These are phyloP conservation scores for Flaveria trinervia DNA, from an alignment of 129 eudicot genomes.

Conservation along the genomic window DNA sequence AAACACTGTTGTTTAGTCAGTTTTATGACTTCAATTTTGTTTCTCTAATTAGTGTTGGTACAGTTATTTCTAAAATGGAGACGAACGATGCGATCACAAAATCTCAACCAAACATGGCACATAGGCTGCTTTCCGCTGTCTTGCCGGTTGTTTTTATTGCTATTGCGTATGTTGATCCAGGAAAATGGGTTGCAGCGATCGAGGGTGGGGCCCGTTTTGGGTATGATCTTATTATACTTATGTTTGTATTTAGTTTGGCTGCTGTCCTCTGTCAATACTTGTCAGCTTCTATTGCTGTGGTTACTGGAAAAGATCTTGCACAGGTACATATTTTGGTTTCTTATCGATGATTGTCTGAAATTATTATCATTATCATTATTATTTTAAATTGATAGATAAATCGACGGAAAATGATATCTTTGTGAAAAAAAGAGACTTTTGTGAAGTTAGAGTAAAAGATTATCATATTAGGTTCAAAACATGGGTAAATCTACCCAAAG, in stretches of 20 bases:
- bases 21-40: slow-evolving; percentile 26
- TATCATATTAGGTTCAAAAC: neutral
- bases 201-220: slow-evolving; percentile 92
- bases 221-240: slow-evolving; percentile 44
- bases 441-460: slow-evolving; percentile 7
- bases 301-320: slow-evolving; percentile 75
- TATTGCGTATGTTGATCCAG: slow-evolving; percentile 79
- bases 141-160: slow-evolving; percentile 69
- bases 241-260: slow-evolving; percentile 65
- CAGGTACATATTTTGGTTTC: slow-evolving; percentile 47
- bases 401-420: neutral
- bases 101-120: slow-evolving; percentile 36
- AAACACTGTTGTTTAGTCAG: slow-evolving; percentile 21
- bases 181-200: slow-evolving; percentile 85
- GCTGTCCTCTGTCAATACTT: slow-evolving; percentile 85
- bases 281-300: slow-evolving; percentile 74
- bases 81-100: slow-evolving; percentile 28
- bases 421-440: neutral
- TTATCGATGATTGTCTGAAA: neutral
- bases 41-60: slow-evolving; percentile 24
- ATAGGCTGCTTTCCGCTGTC: slow-evolving; percentile 57
- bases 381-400: neutral
- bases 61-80: slow-evolving; percentile 51
- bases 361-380: neutral
- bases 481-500: neutral